Evolutionary conservation across 1,139 yeast genomes (phyloP).

Genomic region (Hansenula sp.): DNA sequence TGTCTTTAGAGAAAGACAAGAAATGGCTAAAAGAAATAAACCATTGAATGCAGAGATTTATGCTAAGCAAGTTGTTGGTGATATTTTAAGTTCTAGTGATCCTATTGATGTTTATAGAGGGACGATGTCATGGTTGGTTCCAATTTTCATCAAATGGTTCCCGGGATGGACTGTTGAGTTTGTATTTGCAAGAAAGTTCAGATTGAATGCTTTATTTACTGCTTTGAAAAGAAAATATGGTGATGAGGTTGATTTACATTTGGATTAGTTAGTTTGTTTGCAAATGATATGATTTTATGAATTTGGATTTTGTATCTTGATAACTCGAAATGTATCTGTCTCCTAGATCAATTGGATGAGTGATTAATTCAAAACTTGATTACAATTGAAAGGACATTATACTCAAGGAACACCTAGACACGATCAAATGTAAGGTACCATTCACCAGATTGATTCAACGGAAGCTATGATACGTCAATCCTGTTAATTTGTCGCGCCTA

Average conservation of each 20-base stretch:
- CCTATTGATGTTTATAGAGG: constrained; percentile 57
- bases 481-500: no score
- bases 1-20: constrained; percentile 49
- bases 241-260: constrained; percentile 14
- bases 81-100: constrained; percentile 35
- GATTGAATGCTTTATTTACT: constrained; percentile 33
- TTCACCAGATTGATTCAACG: no score
- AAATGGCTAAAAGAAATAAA: constrained; percentile 54
- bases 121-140: constrained; percentile 38
- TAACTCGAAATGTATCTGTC: no score
- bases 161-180: constrained; percentile 51
- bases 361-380: no score
- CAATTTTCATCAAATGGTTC: constrained; percentile 29
- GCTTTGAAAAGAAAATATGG: constrained; percentile 13
- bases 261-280: constrained; percentile 15
- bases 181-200: constrained; percentile 44
- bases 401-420: no score
- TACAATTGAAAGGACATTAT: no score
- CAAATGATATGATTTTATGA: no score
- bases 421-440: no score
- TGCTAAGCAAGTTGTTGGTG: constrained; percentile 52
- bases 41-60: constrained; percentile 59
- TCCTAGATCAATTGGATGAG: no score
- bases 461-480: no score
- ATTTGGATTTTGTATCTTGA: no score